These are phyloP conservation scores for Rugonectria rugulosa DNA, from an alignment of 2,329 filamentous ascomycete genomes.

Conservation along the genomic window DNA sequence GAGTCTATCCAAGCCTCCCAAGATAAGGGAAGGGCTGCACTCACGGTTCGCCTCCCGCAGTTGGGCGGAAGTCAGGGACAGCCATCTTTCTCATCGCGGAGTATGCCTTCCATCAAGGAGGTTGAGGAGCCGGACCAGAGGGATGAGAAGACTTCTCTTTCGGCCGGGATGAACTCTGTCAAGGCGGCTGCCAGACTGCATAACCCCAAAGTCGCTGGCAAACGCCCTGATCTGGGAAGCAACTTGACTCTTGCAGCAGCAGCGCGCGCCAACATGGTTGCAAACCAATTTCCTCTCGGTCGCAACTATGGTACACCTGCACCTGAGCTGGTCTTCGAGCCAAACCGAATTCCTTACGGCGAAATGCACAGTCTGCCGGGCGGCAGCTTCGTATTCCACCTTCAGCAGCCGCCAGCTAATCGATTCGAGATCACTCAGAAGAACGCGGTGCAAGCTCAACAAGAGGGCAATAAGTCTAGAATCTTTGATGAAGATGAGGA, in stretches of 20 bases:
- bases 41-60: slow-evolving; percentile 8
- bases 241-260: not conserved
- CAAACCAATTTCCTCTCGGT: not conserved
- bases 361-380: slow-evolving; percentile 20
- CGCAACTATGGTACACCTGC: not conserved
- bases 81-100: not conserved
- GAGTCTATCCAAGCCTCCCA: not conserved
- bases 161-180: slow-evolving; percentile 2
- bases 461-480: not conserved
- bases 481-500: not conserved
- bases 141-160: not conserved
- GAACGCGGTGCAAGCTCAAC: not conserved
- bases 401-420: slow-evolving; percentile 1
- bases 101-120: not conserved
- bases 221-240: not conserved
- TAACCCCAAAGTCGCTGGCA: not conserved
- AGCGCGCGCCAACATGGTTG: not conserved
- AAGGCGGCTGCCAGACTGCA: not conserved
- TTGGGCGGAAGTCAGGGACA: not conserved
- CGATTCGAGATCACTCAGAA: not conserved
- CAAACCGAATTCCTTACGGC: not conserved
- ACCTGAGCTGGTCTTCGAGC: fast-evolving
- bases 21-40: not conserved
- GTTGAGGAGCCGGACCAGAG: not conserved
- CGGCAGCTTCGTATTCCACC: not conserved